Percentiles rank a stretch among this genome's conserved stretches.
Conservation (phyloP, 2,329 filamentous ascomycete genomes). For the Paramyrothecium sp. region DNA sequence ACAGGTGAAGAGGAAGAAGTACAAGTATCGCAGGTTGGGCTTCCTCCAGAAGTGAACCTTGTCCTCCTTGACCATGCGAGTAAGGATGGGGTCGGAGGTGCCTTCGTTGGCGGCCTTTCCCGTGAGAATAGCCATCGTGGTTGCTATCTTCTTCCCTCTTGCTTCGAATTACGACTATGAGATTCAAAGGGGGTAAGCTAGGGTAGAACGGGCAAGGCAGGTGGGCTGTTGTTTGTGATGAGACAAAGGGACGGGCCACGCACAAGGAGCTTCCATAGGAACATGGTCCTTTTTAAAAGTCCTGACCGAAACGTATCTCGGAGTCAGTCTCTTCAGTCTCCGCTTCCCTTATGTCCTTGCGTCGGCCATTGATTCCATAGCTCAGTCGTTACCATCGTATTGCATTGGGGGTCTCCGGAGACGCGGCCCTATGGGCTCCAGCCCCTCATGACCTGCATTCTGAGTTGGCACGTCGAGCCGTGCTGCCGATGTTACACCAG, state of each 20-base stretch:
- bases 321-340: too few species aligned
- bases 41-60: constrained; percentile 51
- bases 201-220: too few species aligned
- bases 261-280: too few species aligned
- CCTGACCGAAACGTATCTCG: too few species aligned
- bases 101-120: neutral
- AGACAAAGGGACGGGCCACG: too few species aligned
- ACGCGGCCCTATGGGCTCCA: neutral
- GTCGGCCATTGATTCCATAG: too few species aligned
- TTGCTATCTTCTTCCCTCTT: neutral
- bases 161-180: neutral
- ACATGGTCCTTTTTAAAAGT: too few species aligned
- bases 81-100: constrained; percentile 24
- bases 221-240: too few species aligned
- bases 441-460: neutral
- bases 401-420: neutral
- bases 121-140: neutral
- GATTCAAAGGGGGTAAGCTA: neutral
- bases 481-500: neutral
- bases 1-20: constrained; percentile 49
- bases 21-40: constrained; percentile 49
- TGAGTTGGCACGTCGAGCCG: neutral
- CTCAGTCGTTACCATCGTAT: neutral
- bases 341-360: too few species aligned
- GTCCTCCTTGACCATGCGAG: constrained; percentile 27